phyloP scores from a whole-genome alignment of 805 yeast genomes.

The Yarrowia osloensis region DNA sequence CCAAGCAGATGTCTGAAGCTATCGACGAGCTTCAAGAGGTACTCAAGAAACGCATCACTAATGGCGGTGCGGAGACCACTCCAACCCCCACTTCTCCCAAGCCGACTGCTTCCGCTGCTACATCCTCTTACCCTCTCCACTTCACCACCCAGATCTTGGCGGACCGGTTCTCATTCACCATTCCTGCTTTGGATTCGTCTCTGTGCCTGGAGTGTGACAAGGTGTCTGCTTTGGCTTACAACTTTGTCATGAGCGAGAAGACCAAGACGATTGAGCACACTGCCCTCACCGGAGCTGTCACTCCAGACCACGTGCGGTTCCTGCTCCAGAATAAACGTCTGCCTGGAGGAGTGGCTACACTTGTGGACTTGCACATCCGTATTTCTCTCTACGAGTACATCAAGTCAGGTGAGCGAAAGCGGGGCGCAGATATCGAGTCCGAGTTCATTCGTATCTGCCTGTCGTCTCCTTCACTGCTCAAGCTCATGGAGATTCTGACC shows the following conservation, averaged over 20 bases:
- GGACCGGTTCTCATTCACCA: constrained; percentile 11
- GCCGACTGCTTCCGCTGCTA: neutral
- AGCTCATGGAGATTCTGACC: constrained; percentile 23
- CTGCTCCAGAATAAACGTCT: constrained; percentile 26
- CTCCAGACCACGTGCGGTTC: constrained; percentile 23
- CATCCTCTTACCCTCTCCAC: constrained; percentile 10
- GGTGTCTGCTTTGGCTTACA: constrained; percentile 21
- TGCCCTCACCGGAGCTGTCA: constrained; percentile 17
- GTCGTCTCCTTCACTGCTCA: constrained; percentile 1
- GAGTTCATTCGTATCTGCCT: constrained; percentile 16
- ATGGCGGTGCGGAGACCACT: neutral
- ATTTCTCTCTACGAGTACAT: constrained; percentile 17
- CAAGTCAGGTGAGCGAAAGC: constrained; percentile 9
- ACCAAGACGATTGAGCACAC: constrained; percentile 22
- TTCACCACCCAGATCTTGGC: constrained; percentile 12
- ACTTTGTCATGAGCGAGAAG: constrained; percentile 23
- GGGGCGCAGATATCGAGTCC: constrained; percentile 26
- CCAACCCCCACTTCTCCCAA: neutral
- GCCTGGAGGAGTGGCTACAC: constrained; percentile 23
- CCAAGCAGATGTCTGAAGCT: neutral
- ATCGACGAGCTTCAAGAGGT: neutral
- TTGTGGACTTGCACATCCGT: constrained; percentile 14
- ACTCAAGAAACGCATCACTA: neutral
- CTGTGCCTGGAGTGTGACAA: constrained; percentile 20
- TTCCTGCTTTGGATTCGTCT: constrained; percentile 18